Conservation (phyloP, 352 stramenopile genomes). For the Blastocystis sp. region DNA sequence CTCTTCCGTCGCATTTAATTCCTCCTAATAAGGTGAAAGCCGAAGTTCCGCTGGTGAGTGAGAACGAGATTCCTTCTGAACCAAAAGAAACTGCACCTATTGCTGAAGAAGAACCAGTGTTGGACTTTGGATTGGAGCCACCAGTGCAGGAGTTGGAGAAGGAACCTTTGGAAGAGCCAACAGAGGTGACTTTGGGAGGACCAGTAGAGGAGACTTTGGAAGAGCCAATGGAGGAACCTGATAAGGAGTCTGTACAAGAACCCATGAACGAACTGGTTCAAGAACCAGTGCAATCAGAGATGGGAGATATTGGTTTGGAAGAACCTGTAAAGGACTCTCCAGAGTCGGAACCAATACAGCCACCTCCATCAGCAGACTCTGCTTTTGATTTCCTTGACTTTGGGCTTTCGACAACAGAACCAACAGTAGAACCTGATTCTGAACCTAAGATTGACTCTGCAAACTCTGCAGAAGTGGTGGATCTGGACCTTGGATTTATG, state of each 20-base stretch:
- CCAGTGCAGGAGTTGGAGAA: not conserved
- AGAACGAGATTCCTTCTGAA: not conserved
- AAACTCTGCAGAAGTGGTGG: not conserved
- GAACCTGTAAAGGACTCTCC: not conserved
- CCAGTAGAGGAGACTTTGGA: not conserved
- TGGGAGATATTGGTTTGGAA: not conserved
- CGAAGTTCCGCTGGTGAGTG: not conserved
- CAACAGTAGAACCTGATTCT: not conserved
- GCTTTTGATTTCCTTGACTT: not conserved
- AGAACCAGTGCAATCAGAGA: not conserved
- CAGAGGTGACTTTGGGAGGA: not conserved
- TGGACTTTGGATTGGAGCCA: not conserved
- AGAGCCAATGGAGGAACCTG: not conserved
- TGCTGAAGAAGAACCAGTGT: not conserved
- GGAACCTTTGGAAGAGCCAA: not conserved
- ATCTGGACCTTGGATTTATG: not conserved
- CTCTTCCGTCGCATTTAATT: slow-evolving; percentile 18
- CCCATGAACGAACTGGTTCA: not conserved
- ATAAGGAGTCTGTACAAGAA: not conserved
- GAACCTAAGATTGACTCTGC: not conserved
- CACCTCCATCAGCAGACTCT: not conserved
- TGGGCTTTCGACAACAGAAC: not conserved
- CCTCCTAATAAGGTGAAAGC: slow-evolving; percentile 3
- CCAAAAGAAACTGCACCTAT: not conserved
- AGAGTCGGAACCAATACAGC: not conserved